Conservation (phyloP, 495 filamentous ascomycete species). For the Lophium mytilinum region DNA sequence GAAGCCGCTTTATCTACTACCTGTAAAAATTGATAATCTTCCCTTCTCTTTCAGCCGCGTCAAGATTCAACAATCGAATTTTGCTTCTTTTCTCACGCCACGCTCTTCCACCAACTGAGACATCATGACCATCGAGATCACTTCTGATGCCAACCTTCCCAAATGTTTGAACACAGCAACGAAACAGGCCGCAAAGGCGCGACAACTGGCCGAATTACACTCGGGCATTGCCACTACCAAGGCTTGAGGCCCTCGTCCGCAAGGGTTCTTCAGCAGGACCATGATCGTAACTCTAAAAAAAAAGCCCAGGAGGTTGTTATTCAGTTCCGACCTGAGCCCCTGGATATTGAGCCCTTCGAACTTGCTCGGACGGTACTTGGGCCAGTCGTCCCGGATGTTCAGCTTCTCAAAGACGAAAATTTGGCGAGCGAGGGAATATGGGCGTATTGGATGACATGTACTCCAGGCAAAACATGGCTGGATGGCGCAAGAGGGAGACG, state of each 20-base stretch:
- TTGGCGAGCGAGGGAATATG: slow-evolving; percentile 19
- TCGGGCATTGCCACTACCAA: slow-evolving; percentile 26
- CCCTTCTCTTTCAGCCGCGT: too few relatives aligned
- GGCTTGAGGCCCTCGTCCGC: slow-evolving; percentile 27
- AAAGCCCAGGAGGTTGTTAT: slow-evolving; percentile 28
- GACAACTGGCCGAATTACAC: slow-evolving; percentile 28
- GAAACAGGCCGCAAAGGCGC: slow-evolving; percentile 33
- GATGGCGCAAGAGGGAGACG: slow-evolving; percentile 17
- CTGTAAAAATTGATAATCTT: too few relatives aligned
- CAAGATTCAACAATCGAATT: background rate
- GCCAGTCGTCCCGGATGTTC: slow-evolving; percentile 24
- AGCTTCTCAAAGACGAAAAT: slow-evolving; percentile 25
- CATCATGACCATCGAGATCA: slow-evolving; percentile 15
- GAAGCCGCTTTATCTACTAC: too few relatives aligned
- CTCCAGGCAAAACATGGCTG: slow-evolving; percentile 28
- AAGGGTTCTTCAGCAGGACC: slow-evolving; percentile 32
- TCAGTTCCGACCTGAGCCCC: slow-evolving; percentile 31
- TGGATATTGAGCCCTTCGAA: slow-evolving; percentile 24
- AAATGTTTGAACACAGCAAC: slow-evolving; percentile 27
- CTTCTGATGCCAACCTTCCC: slow-evolving; percentile 28
- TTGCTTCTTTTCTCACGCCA: background rate
- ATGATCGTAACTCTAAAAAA: slow-evolving; percentile 24
- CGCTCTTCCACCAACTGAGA: slow-evolving; percentile 6
- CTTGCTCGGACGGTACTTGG: slow-evolving; percentile 25
- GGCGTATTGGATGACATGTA: slow-evolving; percentile 28